A percentile compares a stretch with the other conserved stretches of the same genome.
Conservation (phyloP, 768 basidiomycete genomes). For the Trametes cinnabarina region DNA sequence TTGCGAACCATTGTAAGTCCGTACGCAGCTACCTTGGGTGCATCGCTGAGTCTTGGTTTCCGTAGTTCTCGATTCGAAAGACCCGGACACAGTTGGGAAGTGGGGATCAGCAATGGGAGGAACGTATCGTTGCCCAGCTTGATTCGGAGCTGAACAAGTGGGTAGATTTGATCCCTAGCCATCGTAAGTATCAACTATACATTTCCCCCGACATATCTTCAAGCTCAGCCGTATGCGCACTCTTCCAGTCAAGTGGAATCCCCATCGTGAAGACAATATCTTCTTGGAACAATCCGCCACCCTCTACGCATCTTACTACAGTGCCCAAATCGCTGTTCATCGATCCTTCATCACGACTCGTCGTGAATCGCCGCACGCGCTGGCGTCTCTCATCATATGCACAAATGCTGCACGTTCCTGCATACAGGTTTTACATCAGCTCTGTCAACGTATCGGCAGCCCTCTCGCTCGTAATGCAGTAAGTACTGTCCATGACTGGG, state of each 20-base stretch:
- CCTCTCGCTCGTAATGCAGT: conserved; percentile 1
- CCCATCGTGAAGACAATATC: conserved; percentile 25
- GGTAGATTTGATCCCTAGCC: conserved; percentile 67
- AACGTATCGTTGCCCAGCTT: conserved; percentile 65
- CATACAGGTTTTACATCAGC: conserved; percentile 65
- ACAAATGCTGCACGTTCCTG: conserved; percentile 78
- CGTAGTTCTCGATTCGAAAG: conserved; percentile 71
- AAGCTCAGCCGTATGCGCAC: not conserved
- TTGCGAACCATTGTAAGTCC: conserved; percentile 57
- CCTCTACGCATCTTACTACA: conserved; percentile 44
- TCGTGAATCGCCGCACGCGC: conserved; percentile 44
- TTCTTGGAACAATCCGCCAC: conserved; percentile 34
- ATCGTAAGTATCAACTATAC: conserved; percentile 33
- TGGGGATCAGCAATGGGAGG: conserved; percentile 55
- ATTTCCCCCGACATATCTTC: conserved; percentile 23
- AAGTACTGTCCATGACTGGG: not conserved
- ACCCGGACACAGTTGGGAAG: conserved; percentile 52
- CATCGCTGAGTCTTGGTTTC: not conserved
- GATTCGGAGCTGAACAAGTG: conserved; percentile 79
- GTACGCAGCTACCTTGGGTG: too few species aligned
- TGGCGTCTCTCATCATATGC: conserved; percentile 76
- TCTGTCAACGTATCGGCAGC: conserved; percentile 20
- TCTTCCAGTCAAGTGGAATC: conserved; percentile 32
- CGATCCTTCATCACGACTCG: conserved; percentile 71
- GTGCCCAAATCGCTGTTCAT: conserved; percentile 64